Evolutionary conservation across 1,284 basidiomycete genomes (phyloP).

Genomic region (Ceratobasidium sp.): DNA sequence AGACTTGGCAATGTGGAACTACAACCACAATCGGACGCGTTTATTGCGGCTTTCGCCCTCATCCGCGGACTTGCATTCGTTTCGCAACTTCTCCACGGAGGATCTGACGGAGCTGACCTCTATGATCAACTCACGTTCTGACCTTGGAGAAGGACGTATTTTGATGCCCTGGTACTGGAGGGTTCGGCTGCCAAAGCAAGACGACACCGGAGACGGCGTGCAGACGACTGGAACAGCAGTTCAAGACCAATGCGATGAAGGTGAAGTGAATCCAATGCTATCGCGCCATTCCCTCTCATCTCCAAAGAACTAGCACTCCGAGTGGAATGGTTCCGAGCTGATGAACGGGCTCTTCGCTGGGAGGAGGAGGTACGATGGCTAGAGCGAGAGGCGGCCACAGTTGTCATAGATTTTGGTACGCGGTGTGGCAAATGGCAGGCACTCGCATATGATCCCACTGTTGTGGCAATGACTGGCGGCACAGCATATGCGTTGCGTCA

Average conservation of each 20-base stretch:
- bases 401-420: background rate
- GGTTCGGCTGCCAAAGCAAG: no score
- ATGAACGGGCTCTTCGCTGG: background rate
- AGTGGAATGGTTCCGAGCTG: background rate
- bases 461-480: no score
- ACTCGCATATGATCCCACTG: no score
- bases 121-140: background rate
- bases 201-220: no score
- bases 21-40: background rate
- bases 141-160: background rate
- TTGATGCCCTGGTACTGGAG: background rate
- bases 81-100: background rate
- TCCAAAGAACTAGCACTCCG: background rate
- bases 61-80: background rate
- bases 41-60: background rate
- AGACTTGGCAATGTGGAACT: background rate
- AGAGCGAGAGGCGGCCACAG: background rate
- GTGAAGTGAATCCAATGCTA: no score
- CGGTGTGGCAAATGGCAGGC: no score
- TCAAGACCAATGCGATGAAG: no score
- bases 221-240: background rate
- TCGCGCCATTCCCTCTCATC: background rate
- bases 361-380: background rate
- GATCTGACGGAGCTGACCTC: background rate
- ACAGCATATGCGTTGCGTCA: no score